phyloP scores from a whole-genome alignment of 352 stramenopile species.

The Phytophthora brassicae region DNA sequence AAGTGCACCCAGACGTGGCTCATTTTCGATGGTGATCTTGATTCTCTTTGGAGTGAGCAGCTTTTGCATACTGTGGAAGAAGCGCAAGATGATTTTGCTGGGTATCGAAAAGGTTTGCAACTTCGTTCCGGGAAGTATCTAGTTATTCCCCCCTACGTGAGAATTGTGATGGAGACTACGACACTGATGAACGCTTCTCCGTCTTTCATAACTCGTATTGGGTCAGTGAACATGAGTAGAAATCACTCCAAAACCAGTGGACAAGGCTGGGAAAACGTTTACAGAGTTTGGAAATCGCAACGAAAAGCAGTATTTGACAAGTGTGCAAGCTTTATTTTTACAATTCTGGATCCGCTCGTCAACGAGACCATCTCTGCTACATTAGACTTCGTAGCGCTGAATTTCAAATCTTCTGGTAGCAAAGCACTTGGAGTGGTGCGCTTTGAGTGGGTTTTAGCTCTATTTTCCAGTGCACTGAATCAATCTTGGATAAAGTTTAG shows the following conservation, averaged over 20 bases:
- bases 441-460: slow-evolving; percentile 33
- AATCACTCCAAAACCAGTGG: not conserved
- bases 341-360: slow-evolving; percentile 41
- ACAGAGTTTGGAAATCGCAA: slow-evolving; percentile 46
- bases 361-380: slow-evolving; percentile 43
- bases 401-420: slow-evolving; percentile 34
- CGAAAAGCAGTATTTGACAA: slow-evolving; percentile 31
- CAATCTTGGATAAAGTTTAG: slow-evolving; percentile 60
- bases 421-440: slow-evolving; percentile 7
- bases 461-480: slow-evolving; percentile 54
- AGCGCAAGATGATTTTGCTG: slow-evolving; percentile 10
- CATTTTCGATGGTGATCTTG: slow-evolving; percentile 63
- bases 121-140: slow-evolving; percentile 44
- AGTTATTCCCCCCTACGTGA: slow-evolving; percentile 34
- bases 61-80: slow-evolving; percentile 43
- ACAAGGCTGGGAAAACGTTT: slow-evolving; percentile 37
- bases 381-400: slow-evolving; percentile 42
- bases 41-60: slow-evolving; percentile 46
- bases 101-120: slow-evolving; percentile 31
- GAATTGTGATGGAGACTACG: slow-evolving; percentile 59
- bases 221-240: slow-evolving; percentile 39
- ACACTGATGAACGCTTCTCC: slow-evolving; percentile 48
- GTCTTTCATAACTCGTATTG: slow-evolving; percentile 50
- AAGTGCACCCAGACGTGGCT: slow-evolving; percentile 52
- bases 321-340: slow-evolving; percentile 40